Evolutionary conservation across 192 early-diverging fungal genomes (phyloP), one percentile per base, ranked within the genome.

Genomic region (Coemansia sp.): DNA sequence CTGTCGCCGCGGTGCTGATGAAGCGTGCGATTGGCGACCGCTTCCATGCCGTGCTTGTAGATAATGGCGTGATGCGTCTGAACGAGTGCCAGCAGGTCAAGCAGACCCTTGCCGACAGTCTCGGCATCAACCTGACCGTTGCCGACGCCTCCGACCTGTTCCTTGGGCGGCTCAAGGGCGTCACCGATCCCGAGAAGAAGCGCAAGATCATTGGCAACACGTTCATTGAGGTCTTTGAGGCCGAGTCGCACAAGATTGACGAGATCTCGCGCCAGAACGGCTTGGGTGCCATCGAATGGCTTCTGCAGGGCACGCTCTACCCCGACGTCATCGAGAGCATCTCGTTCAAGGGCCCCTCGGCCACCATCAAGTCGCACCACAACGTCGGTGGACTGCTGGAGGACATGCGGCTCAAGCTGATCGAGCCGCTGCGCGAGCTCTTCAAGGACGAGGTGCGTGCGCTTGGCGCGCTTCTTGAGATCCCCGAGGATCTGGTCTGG

Each of bases 401-500:
- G 70, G 88, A 98, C 85, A 97, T 99, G 95, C 95, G 95, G 61
- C 80, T 98, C 61, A 98, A 98, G 87, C 86, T 99, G 39, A 98
- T 98, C 69, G 97, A 99, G 83, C 97, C 97, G 59, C 88, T 99
- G 47, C 91, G 97, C 62, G 95, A 99, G 84, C 88, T 99, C 47
- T 99, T 99, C 88, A 99, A 99, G 88, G 92, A 99, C 81, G 97
- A 99, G 86, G 97, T 99, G 60, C 93, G 97, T 65, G 91, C 89
- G n/a, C 87, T 99, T n/a, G 97, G 95, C 67, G 80, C 86, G 57
- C 77, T 98, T 47, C 87, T 99, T 61, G 89, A 88, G 19, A 88
- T 99, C 69, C 93, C 93, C 81, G 92, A 95, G 62, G 96, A 99
- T 58, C 84, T 99, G 57, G 86, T 99, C 74, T 99, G 95, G 95